Evolutionary conservation across 345 rosid genomes (phyloP).

Genomic region (Excoecaria agallocha): DNA sequence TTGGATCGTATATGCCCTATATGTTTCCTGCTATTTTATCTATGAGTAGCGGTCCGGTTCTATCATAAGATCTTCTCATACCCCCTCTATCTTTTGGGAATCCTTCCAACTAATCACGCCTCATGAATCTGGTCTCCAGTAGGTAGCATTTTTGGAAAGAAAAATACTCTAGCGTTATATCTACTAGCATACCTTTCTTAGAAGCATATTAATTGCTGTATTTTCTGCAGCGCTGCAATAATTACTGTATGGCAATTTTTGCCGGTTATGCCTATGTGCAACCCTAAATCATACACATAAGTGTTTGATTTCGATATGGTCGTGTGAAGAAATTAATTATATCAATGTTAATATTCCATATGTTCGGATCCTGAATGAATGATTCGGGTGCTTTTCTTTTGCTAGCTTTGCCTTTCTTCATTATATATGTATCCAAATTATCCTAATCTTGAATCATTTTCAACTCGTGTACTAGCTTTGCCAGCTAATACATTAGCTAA

Average conservation of each 20-base stretch:
- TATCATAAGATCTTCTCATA: not conserved
- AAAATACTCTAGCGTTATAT: not conserved
- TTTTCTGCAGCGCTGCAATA: not conserved
- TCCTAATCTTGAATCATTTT: not conserved
- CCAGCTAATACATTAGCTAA: not conserved
- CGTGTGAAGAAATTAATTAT: not conserved
- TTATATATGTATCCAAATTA: not conserved
- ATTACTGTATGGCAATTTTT: not conserved
- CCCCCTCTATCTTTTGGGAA: not conserved
- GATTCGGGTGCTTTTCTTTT: not conserved
- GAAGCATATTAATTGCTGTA: not conserved
- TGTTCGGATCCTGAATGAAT: not conserved
- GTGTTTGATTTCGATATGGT: not conserved
- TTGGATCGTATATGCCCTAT: conserved; percentile 1
- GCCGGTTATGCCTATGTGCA: not conserved
- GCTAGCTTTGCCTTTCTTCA: not conserved
- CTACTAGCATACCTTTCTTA: not conserved
- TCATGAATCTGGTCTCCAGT: no score
- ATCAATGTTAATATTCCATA: not conserved
- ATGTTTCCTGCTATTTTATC: conserved; percentile 9
- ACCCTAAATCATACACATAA: not conserved
- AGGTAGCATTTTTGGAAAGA: no score
- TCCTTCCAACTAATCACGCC: not conserved
- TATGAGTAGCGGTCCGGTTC: not conserved
- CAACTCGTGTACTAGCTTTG: not conserved